Percentiles rank a stretch among this genome's conserved stretches.
Conservation (phyloP, 441 rosid genomes). For the Jatropha multifida region DNA sequence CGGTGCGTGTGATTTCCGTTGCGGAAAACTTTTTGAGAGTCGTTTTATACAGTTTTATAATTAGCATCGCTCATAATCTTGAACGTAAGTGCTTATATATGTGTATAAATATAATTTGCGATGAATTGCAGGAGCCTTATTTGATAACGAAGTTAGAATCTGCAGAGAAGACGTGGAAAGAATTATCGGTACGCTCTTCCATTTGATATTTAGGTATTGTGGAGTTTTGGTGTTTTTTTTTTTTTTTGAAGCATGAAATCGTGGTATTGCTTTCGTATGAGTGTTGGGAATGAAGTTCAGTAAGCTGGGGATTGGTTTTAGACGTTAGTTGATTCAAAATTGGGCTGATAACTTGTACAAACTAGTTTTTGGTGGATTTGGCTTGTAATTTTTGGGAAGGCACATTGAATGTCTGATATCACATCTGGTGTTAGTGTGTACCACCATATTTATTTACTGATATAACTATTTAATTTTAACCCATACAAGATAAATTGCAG, state of each 20-base stretch:
- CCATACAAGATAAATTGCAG: slow-evolving; percentile 31
- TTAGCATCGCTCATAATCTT: background rate
- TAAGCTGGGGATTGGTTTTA: background rate
- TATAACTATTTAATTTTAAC: background rate
- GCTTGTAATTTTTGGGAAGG: background rate
- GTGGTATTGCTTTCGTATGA: background rate
- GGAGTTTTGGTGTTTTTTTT: background rate
- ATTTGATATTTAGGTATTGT: background rate
- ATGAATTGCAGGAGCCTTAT: slow-evolving; percentile 64
- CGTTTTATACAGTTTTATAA: background rate
- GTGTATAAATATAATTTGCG: background rate
- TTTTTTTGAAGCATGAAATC: background rate
- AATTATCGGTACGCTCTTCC: slow-evolving; percentile 64
- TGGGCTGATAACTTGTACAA: background rate
- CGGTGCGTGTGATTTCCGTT: slow-evolving; percentile 46
- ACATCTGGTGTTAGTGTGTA: background rate
- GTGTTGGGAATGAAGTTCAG: background rate
- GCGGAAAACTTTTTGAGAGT: background rate
- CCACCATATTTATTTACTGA: background rate
- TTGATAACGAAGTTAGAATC: slow-evolving; percentile 79
- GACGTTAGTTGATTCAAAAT: background rate
- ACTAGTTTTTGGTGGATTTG: background rate
- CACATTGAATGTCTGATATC: background rate
- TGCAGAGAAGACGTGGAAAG: slow-evolving; percentile 95
- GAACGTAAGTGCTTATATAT: background rate